Percentiles rank a stretch among this genome's conserved stretches.
Evolutionary conservation across 2,329 filamentous ascomycete genomes (phyloP).

Genomic region (Tympanopsis confertula): DNA sequence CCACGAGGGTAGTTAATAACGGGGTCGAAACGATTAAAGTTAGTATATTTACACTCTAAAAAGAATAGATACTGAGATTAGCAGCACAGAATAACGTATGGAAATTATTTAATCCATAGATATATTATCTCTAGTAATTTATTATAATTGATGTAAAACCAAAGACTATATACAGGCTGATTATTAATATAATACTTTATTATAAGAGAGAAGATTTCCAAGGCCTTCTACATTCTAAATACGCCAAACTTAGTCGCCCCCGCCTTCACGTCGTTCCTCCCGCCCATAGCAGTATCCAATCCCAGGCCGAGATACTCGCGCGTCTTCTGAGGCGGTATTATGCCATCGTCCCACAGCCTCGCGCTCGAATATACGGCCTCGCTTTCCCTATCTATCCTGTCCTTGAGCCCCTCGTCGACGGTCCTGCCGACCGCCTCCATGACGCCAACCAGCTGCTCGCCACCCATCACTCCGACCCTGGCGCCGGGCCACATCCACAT

Average conservation of each 20-base stretch:
- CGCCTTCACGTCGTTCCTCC: constrained; percentile 47
- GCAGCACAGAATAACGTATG: too few species aligned
- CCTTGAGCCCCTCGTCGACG: constrained; percentile 3
- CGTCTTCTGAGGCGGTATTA: constrained; percentile 70
- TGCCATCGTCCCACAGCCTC: constrained; percentile 68
- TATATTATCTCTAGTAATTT: too few species aligned
- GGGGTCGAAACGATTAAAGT: too few species aligned
- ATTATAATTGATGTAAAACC: too few species aligned
- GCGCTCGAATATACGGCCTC: too few species aligned
- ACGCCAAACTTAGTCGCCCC: constrained; percentile 65
- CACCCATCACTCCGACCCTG: constrained; percentile 25
- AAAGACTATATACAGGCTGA: too few species aligned
- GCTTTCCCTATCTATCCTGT: constrained; percentile 3
- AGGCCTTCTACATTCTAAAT: constrained; percentile 60
- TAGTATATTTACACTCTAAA: too few species aligned
- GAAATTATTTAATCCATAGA: too few species aligned
- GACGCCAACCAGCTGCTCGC: constrained; percentile 21
- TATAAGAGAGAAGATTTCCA: background rate
- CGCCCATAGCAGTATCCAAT: constrained; percentile 60
- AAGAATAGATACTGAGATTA: too few species aligned
- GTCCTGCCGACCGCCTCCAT: constrained; percentile 1
- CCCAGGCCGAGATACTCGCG: constrained; percentile 61
- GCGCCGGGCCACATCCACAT: constrained; percentile 26
- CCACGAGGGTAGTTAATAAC: too few species aligned
- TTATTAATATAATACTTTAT: too few species aligned